A percentile compares a stretch with the other conserved stretches of the same genome.
These are phyloP conservation scores for Immersiella caudata DNA, from an alignment of 495 filamentous ascomycete species.

Conservation along the genomic window DNA sequence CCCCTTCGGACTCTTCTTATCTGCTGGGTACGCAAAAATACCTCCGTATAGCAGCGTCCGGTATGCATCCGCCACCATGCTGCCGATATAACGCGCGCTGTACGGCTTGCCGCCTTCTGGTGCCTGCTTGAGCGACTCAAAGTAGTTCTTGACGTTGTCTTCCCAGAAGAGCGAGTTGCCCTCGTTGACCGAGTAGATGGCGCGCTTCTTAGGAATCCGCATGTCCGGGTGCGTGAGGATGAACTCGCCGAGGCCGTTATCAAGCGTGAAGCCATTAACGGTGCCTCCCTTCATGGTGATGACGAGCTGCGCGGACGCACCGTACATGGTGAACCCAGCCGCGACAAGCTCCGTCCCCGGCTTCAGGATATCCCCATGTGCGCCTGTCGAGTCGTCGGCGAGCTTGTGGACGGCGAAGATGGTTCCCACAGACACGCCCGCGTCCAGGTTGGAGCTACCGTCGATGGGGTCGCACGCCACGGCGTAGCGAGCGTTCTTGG, in stretches of 20 bases:
- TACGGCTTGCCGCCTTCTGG: constrained; percentile 82
- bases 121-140: constrained; percentile 79
- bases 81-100: constrained; percentile 90
- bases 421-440: constrained; percentile 95
- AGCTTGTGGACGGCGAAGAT: constrained; percentile 97
- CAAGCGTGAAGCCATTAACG: constrained; percentile 97
- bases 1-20: constrained; percentile 97
- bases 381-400: constrained; percentile 66
- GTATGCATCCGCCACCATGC: constrained; percentile 98
- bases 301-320: constrained; percentile 92
- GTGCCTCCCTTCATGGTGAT: constrained; percentile 92
- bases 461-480: constrained; percentile 98
- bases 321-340: constrained; percentile 98
- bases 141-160: constrained; percentile 82
- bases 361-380: constrained; percentile 79
- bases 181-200: constrained; percentile 98
- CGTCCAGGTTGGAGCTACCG: constrained; percentile 95
- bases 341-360: constrained; percentile 91
- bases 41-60: constrained; percentile 93
- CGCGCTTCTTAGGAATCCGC: constrained; percentile 73
- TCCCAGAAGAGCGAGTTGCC: constrained; percentile 97
- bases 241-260: constrained; percentile 95
- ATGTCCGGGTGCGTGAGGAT: constrained; percentile 97
- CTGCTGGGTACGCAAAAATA: constrained; percentile 95
- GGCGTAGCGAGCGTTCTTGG: constrained; percentile 81